These are phyloP conservation scores for Craterostigma plantagineum DNA, from an alignment of 257 asterid genomes.

Conservation along the genomic window DNA sequence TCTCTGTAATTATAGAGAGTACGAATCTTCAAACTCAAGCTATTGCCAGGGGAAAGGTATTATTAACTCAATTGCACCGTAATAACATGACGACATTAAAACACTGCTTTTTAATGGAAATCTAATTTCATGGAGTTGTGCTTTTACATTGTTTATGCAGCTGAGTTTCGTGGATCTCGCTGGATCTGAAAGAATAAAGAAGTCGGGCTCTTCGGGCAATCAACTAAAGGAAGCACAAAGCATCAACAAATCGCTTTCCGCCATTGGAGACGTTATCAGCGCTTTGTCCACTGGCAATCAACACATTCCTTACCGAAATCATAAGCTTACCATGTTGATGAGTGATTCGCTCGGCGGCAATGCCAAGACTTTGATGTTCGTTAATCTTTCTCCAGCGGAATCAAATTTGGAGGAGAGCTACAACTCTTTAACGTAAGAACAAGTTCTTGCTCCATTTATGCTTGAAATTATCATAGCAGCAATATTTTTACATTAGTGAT, in stretches of 20 bases:
- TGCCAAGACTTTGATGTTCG: conserved; percentile 94
- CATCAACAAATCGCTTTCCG: conserved; percentile 90
- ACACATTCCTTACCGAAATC: conserved; percentile 94
- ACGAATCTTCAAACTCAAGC: conserved; percentile 92
- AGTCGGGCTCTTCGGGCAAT: conserved; percentile 81
- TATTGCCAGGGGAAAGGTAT: conserved; percentile 93
- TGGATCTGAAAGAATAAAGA: conserved; percentile 90
- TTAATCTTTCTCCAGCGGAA: conserved; percentile 83
- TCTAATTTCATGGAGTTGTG: neutral
- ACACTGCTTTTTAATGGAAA: neutral
- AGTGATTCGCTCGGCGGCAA: conserved; percentile 96
- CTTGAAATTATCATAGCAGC: too few relatives aligned
- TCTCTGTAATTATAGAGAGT: conserved; percentile 72
- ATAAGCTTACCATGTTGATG: conserved; percentile 94
- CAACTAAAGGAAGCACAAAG: conserved; percentile 95
- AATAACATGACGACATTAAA: neutral
- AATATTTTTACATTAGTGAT: neutral
- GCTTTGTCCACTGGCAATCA: conserved; percentile 73
- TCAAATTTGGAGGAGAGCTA: conserved; percentile 85
- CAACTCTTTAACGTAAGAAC: conserved; percentile 69
- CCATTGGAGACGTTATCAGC: conserved; percentile 91
- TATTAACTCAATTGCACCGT: conserved; percentile 2
- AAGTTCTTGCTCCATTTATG: conserved; percentile 2
- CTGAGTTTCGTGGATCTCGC: conserved; percentile 97
- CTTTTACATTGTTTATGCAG: conserved; percentile 27